Evolutionary conservation across 1,284 basidiomycete genomes (phyloP).

Genomic region (Austroboletus niveus): DNA sequence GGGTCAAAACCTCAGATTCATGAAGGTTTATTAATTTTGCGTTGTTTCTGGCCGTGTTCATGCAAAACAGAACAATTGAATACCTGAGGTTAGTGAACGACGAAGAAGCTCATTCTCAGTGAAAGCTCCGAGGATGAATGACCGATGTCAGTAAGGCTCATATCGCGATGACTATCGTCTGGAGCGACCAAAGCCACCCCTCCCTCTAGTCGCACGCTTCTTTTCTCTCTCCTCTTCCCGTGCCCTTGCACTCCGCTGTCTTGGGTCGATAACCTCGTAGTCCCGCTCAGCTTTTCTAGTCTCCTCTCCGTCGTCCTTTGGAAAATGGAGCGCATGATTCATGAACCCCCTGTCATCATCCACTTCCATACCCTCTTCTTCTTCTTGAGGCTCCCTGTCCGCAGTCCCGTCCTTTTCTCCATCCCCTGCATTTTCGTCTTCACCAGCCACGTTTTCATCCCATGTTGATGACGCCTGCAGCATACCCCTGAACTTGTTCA

Average conservation of each 20-base stretch:
- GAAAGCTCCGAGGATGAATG: neutral
- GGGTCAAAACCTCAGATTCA: too few species aligned
- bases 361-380: constrained; percentile 68
- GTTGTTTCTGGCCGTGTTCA: too few species aligned
- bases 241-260: constrained; percentile 65
- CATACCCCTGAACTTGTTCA: constrained; percentile 72
- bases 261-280: constrained; percentile 86
- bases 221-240: constrained; percentile 71
- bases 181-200: constrained; percentile 15
- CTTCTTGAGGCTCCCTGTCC: constrained; percentile 32
- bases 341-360: constrained; percentile 83
- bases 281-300: constrained; percentile 80
- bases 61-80: too few species aligned
- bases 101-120: neutral
- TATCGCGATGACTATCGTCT: constrained; percentile 21
- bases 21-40: too few species aligned
- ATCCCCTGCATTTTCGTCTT: constrained; percentile 27
- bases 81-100: too few species aligned
- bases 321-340: constrained; percentile 72
- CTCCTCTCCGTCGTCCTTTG: constrained; percentile 77
- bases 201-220: constrained; percentile 42
- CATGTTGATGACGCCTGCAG: constrained; percentile 47
- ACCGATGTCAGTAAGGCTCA: too few species aligned
- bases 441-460: constrained; percentile 37
- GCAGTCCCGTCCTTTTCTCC: constrained; percentile 18